Percentiles rank a stretch among this genome's conserved stretches.
These are phyloP conservation scores for Acanthamoeba healyi DNA, from an alignment of 208 protist genomes.

Conservation along the genomic window DNA sequence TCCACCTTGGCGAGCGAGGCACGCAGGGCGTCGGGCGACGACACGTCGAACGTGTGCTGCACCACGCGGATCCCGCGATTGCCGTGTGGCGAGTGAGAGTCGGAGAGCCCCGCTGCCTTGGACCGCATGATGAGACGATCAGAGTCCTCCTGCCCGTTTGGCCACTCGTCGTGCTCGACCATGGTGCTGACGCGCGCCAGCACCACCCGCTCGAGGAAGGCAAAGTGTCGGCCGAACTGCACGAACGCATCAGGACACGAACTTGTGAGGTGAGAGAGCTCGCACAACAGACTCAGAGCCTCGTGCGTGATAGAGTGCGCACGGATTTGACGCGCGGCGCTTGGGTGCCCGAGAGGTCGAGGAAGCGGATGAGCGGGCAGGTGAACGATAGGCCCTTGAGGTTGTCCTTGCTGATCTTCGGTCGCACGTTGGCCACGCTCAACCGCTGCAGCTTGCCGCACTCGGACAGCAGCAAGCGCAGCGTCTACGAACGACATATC, in stretches of 20 bases:
- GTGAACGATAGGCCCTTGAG: background rate
- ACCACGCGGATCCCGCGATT: background rate
- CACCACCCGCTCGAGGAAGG: constrained; percentile 6
- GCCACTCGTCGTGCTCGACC: background rate
- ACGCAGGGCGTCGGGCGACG: background rate
- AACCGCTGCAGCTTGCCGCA: background rate
- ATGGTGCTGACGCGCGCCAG: background rate
- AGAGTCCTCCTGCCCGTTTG: background rate
- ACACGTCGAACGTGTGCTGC: constrained; percentile 12
- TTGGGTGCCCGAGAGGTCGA: background rate
- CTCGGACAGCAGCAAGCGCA: background rate
- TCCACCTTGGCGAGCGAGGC: background rate
- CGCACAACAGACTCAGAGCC: background rate
- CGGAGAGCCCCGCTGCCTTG: background rate
- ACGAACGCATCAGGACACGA: background rate
- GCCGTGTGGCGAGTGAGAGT: background rate
- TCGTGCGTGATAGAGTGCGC: background rate
- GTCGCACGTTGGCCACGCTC: background rate
- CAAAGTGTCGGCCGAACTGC: background rate
- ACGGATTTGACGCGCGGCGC: background rate
- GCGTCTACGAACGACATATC: too few species aligned
- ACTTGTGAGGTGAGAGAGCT: background rate
- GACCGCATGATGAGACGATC: background rate
- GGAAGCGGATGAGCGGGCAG: background rate
- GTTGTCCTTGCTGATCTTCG: background rate